Base-by-base conservation (phyloP, 1,284 basidiomycete genomes). In the Pseudozyma flocculosa region DNA sequence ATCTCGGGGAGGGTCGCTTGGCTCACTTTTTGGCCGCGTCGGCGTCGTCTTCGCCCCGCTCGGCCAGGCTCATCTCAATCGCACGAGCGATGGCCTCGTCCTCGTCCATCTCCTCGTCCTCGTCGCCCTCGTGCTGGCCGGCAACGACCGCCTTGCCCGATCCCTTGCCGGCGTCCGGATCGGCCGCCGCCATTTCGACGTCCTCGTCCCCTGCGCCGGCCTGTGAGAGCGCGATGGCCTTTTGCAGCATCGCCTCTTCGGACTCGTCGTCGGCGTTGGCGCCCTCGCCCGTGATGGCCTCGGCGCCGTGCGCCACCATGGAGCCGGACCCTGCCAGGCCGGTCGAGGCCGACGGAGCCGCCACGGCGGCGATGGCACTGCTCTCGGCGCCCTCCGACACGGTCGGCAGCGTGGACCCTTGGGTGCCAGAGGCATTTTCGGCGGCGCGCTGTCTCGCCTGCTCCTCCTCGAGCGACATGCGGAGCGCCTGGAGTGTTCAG, bases 401-500 rank as follows among this genome's bases (percentile, higher is more conserved):
- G 23, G 63, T 60, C 23, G 63, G 54, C 32, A 70, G 61, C 34
- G 52, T 40, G 15, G 68, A 54, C 13, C 54, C 64, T 30, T 59
- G 54, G 22, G 61, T 59, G 36, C 58, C 52, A 14, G 65, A 56
- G 22, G 54, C 23, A 4, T 55, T 57, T 29, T 73, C 70, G 23
- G 69, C 54, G 13, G 74, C 67, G 17, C 72, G 55, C 48, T 90
- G 89, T 21, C 92, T 86, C 30, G 92, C 92, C 76, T 89, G 87
- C 58, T 93, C 94, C 80, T 98, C 94, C 80, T 96, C 90, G 83
- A 98, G 86, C 0, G 93, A 97, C 87, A 98, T 91, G 37, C 94
- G 89, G 40, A 98, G 83, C 13, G 92, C 94, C 92, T 95, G 53
- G 24, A 13, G 45, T 21, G n/a, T 23, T 32, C 18, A 38, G 14